Conservation (phyloP, 2,329 filamentous ascomycete genomes). For the Fonsecaea pedrosoi region DNA sequence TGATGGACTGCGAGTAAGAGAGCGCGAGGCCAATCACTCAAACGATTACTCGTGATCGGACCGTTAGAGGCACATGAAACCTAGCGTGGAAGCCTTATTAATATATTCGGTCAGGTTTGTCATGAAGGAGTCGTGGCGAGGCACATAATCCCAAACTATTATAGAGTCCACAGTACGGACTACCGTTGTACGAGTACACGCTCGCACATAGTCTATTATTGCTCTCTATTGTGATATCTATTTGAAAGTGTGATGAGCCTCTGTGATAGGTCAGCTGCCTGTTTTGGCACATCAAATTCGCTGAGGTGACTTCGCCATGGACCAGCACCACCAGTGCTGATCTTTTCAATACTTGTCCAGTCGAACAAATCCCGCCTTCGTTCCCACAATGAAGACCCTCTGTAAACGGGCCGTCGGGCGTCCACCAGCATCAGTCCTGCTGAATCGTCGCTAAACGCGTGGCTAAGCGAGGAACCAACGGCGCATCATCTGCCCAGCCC, state of each 20-base stretch:
- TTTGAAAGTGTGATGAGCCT: neutral
- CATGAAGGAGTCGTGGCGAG: constrained; percentile 8
- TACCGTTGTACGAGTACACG: neutral
- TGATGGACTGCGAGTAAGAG: neutral
- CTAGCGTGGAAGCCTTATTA: constrained; percentile 11
- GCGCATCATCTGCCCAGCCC: neutral
- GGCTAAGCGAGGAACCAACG: neutral
- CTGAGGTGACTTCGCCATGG: neutral
- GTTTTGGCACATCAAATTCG: constrained; percentile 1
- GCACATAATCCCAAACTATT: constrained; percentile 9
- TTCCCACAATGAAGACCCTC: neutral
- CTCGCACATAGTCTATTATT: neutral
- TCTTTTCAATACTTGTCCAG: neutral
- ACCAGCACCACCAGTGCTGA: neutral
- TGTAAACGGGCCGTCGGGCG: neutral
- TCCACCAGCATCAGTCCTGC: neutral
- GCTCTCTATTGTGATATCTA: neutral
- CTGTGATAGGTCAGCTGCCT: neutral
- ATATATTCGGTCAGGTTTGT: too few relatives aligned
- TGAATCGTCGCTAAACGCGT: neutral
- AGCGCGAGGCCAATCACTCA: neutral
- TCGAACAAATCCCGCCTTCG: neutral
- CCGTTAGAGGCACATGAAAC: constrained; percentile 5
- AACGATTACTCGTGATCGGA: neutral
- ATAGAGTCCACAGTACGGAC: neutral